Conservation (phyloP, 1,139 yeast genomes). For the Hanseniaspora uvarum region DNA sequence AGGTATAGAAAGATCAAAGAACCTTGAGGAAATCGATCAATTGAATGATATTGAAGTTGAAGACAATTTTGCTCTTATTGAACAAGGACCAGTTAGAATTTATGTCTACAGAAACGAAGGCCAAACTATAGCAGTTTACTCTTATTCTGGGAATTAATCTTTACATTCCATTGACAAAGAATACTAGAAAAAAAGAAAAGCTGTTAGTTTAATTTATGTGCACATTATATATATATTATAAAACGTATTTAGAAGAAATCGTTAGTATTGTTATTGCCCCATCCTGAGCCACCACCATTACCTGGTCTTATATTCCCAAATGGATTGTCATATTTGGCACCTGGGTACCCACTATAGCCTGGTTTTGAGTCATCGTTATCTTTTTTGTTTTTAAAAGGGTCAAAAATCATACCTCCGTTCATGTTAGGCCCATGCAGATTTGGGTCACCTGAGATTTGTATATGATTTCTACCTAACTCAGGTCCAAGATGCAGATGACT, state of each 20-base stretch:
- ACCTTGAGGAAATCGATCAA: constrained; percentile 24
- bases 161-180: too few relatives aligned
- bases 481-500: constrained; percentile 2
- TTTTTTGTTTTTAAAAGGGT: constrained; percentile 25
- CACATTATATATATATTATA: too few relatives aligned
- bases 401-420: constrained; percentile 35
- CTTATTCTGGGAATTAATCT: constrained; percentile 17
- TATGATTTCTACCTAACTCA: background rate
- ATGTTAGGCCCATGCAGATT: too few relatives aligned
- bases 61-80: constrained; percentile 26
- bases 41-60: constrained; percentile 24
- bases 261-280: constrained; percentile 17
- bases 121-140: constrained; percentile 26
- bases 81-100: constrained; percentile 22
- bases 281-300: constrained; percentile 16
- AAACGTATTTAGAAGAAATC: constrained; percentile 17
- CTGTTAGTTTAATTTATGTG: too few relatives aligned
- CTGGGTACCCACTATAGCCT: constrained; percentile 32
- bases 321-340: constrained; percentile 35
- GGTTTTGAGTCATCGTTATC: constrained; percentile 24
- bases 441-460: background rate
- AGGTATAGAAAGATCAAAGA: constrained; percentile 24
- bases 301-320: constrained; percentile 24
- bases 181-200: too few relatives aligned
- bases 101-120: constrained; percentile 26